phyloP scores from a whole-genome alignment of 1,284 basidiomycete species.

The Pascua guehoae region DNA sequence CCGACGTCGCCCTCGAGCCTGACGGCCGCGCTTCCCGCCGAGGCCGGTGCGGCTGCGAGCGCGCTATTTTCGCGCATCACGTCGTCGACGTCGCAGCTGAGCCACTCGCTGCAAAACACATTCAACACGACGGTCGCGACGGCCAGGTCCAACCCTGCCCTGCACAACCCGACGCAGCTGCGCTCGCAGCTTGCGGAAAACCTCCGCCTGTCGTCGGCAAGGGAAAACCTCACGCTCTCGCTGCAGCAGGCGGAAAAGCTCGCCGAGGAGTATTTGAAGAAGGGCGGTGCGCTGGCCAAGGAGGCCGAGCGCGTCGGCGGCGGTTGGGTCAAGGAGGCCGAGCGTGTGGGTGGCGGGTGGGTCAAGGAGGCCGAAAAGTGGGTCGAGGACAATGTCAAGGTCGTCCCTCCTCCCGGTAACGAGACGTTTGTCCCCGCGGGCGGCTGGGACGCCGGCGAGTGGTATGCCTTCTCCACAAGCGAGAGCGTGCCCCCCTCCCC shows the following conservation, averaged over 20 bases:
- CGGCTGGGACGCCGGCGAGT: constrained; percentile 73
- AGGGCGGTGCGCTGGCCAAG: constrained; percentile 62
- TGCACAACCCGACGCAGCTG: constrained; percentile 50
- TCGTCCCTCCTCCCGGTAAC: constrained; percentile 71
- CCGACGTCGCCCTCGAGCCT: constrained; percentile 1
- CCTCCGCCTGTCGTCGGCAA: constrained; percentile 54
- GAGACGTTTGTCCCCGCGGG: constrained; percentile 52
- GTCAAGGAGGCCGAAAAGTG: constrained; percentile 64
- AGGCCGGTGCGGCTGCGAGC: constrained; percentile 21
- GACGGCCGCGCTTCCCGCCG: not conserved
- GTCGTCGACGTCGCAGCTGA: constrained; percentile 35
- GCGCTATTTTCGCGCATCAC: constrained; percentile 33
- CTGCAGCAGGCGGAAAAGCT: constrained; percentile 76
- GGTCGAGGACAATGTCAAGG: constrained; percentile 66
- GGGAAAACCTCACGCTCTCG: constrained; percentile 43
- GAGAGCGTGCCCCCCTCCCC: not conserved
- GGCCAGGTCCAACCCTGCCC: constrained; percentile 50
- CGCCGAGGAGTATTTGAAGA: constrained; percentile 60
- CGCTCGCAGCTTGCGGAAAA: constrained; percentile 64
- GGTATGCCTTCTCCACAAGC: constrained; percentile 60
- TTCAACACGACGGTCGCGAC: constrained; percentile 60
- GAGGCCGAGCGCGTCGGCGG: constrained; percentile 66
- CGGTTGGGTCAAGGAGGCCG: constrained; percentile 64
- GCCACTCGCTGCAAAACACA: constrained; percentile 56
- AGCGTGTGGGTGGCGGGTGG: constrained; percentile 65